Conservation (phyloP, 805 yeast genomes). For the Yarrowia deformans region DNA sequence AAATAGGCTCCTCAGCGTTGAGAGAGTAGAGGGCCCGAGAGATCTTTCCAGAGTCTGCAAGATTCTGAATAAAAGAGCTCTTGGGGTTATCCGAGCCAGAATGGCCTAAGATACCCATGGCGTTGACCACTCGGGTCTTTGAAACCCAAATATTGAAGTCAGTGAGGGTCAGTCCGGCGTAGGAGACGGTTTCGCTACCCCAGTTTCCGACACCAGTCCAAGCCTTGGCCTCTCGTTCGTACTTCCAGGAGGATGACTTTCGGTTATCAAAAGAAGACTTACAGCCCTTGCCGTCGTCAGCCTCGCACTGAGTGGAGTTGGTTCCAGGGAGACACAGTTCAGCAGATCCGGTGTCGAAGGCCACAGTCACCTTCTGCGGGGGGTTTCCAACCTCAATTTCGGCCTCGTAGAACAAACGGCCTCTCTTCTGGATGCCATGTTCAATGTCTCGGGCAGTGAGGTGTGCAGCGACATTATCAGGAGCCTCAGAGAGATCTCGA, state of each 20-base stretch:
- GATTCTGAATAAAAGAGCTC: not conserved
- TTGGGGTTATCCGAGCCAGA: not conserved
- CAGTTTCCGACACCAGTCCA: slow-evolving; percentile 1
- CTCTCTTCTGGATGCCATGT: not conserved
- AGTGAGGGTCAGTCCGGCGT: not conserved
- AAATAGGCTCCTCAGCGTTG: not conserved
- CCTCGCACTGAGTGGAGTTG: slow-evolving; percentile 1
- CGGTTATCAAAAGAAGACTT: not conserved
- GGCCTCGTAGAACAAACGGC: not conserved
- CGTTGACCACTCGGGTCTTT: not conserved
- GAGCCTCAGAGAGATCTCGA: not conserved
- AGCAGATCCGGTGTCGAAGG: slow-evolving; percentile 4
- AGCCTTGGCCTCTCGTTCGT: not conserved
- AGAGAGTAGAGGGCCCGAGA: slow-evolving; percentile 4
- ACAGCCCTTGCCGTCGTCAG: not conserved
- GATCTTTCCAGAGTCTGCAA: not conserved
- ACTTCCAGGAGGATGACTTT: slow-evolving; percentile 2
- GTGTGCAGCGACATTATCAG: no score
- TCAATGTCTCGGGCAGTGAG: not conserved
- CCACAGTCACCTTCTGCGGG: not conserved
- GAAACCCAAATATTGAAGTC: not conserved
- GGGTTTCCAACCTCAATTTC: not conserved
- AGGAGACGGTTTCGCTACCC: not conserved
- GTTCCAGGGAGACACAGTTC: not conserved
- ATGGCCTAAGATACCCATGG: slow-evolving; percentile 2